Evolutionary conservation across 2,329 filamentous ascomycete species (phyloP).

Genomic region (Phyllosticta paracitricarpa): DNA sequence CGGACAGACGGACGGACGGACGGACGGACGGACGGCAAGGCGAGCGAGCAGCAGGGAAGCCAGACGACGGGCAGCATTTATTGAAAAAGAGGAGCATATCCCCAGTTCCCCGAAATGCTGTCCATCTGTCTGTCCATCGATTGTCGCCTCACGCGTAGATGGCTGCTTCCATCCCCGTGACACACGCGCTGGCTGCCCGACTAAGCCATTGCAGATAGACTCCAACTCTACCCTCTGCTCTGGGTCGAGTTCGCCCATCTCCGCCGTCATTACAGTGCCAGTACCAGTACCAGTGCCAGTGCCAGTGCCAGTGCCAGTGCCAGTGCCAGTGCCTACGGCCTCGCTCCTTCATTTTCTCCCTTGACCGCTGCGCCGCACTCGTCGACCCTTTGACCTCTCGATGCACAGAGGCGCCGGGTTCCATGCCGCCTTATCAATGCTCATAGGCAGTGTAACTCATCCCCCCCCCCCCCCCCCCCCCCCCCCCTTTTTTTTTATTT

Average conservation of each 20-base stretch:
- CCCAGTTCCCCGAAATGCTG: too few relatives aligned
- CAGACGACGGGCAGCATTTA: too few relatives aligned
- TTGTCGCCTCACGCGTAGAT: neutral
- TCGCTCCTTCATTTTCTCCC: neutral
- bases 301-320: too few relatives aligned
- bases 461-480: neutral
- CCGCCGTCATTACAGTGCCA: neutral
- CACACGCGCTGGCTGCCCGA: neutral
- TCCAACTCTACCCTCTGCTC: neutral
- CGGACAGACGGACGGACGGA: too few relatives aligned
- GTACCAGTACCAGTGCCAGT: too few relatives aligned
- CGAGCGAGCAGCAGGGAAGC: too few relatives aligned
- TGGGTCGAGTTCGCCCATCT: neutral
- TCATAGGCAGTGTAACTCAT: neutral
- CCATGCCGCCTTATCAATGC: neutral
- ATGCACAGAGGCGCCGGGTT: neutral
- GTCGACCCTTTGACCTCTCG: neutral
- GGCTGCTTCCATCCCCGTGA: neutral
- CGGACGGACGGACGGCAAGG: too few relatives aligned
- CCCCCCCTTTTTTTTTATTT: neutral
- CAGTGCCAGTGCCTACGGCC: neutral
- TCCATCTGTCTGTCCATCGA: too few relatives aligned
- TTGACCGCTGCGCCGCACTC: neutral
- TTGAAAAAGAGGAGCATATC: too few relatives aligned
- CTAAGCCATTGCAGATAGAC: neutral